Conservation (phyloP, 1,139 yeast genomes). For the Entelexis sorbosivorans region DNA sequence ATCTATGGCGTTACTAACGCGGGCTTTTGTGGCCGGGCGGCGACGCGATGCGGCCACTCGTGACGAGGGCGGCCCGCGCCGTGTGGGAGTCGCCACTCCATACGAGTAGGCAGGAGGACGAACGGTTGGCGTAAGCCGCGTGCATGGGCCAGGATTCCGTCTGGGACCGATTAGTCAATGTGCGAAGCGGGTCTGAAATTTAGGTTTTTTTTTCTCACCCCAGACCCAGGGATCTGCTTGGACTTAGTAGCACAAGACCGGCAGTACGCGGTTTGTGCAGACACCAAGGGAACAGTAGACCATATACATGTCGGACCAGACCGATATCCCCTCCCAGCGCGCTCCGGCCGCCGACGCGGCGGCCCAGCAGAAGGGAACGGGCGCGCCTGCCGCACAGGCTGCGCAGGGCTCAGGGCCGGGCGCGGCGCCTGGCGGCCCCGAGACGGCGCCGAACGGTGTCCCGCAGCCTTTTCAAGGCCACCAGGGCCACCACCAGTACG, state of each 20-base stretch:
- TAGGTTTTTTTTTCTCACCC: constrained; percentile 7
- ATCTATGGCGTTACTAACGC: too few species aligned
- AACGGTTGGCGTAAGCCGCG: neutral
- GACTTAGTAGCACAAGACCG: constrained; percentile 5
- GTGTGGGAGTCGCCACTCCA: neutral
- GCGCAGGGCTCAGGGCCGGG: too few species aligned
- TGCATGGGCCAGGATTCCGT: neutral
- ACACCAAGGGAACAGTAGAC: neutral
- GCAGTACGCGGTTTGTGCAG: constrained; percentile 4
- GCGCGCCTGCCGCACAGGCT: neutral
- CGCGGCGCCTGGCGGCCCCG: neutral
- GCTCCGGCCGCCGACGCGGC: neutral
- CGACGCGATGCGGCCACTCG: too few species aligned
- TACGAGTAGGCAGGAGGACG: neutral
- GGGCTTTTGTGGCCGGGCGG: too few species aligned
- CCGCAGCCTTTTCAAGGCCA: neutral
- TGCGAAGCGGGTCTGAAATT: constrained; percentile 3
- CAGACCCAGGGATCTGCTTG: constrained; percentile 8
- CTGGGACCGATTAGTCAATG: constrained; percentile 7
- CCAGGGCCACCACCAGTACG: constrained; percentile 4
- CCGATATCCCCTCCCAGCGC: neutral
- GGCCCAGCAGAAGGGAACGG: neutral
- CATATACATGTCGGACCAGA: constrained; percentile 1
- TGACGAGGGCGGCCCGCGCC: neutral
- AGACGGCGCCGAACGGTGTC: neutral